Conservation (phyloP, 768 basidiomycete species). For the Lactifluus rugatus region DNA sequence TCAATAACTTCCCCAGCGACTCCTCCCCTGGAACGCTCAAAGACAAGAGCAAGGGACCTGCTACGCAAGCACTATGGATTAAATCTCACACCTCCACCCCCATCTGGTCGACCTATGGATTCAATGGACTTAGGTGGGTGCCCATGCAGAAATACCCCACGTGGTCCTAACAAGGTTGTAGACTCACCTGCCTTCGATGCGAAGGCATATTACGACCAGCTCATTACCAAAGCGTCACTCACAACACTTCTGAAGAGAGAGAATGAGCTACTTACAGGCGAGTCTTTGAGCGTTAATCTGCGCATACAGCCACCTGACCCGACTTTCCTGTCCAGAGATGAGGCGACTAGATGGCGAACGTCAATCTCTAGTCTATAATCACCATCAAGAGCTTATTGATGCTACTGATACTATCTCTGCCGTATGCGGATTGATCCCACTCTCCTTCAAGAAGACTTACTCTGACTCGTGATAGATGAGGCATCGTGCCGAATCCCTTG, state of each 20-base stretch:
- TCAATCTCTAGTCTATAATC: slow-evolving; percentile 89
- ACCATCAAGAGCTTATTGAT: slow-evolving; percentile 90
- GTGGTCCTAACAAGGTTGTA: slow-evolving; percentile 24
- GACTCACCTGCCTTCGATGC: slow-evolving; percentile 80
- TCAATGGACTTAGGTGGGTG: slow-evolving; percentile 72
- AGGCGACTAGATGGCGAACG: slow-evolving; percentile 78
- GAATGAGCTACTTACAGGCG: slow-evolving; percentile 72
- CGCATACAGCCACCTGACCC: background rate
- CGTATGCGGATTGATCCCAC: slow-evolving; percentile 33
- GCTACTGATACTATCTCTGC: slow-evolving; percentile 87
- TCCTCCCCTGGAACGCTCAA: slow-evolving; percentile 19
- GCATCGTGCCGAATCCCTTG: slow-evolving; percentile 73
- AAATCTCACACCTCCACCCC: slow-evolving; percentile 60
- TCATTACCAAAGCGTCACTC: slow-evolving; percentile 74
- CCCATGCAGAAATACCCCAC: background rate
- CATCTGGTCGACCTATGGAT: slow-evolving; percentile 48
- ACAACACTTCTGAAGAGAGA: slow-evolving; percentile 66
- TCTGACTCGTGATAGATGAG: slow-evolving; percentile 59
- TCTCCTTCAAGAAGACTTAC: background rate
- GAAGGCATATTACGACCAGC: slow-evolving; percentile 73
- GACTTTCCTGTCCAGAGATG: slow-evolving; percentile 47
- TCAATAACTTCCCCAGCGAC: slow-evolving; percentile 3
- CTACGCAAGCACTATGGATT: slow-evolving; percentile 83
- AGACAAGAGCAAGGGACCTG: slow-evolving; percentile 56
- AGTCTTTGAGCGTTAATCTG: slow-evolving; percentile 10